phyloP scores from a whole-genome alignment of 768 basidiomycete genomes.

The Suillus lakei region DNA sequence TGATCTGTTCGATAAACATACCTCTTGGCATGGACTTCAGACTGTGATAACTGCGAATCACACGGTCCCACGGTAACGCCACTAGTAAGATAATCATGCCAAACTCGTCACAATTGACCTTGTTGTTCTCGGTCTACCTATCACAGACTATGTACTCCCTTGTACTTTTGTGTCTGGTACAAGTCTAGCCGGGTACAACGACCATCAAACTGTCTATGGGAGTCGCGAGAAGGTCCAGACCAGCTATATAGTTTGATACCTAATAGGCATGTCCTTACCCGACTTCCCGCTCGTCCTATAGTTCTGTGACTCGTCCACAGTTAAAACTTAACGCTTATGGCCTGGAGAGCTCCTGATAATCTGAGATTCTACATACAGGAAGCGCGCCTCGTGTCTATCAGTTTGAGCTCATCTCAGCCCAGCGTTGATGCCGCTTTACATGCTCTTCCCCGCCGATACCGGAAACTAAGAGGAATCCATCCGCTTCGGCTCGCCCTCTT shows the following conservation, averaged over 20 bases:
- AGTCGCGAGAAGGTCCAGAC: not conserved
- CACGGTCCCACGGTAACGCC: not conserved
- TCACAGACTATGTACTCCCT: not conserved
- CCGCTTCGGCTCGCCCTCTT: conserved; percentile 36
- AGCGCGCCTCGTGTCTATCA: conserved; percentile 51
- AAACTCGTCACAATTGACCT: not conserved
- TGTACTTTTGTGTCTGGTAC: not conserved
- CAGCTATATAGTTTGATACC: conserved; percentile 1
- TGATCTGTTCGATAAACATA: not conserved
- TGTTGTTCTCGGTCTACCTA: not conserved
- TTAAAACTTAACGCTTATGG: conserved; percentile 21
- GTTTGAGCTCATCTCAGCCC: conserved; percentile 38
- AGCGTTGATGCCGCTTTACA: conserved; percentile 31
- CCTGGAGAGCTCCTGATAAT: conserved; percentile 43
- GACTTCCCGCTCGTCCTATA: not conserved
- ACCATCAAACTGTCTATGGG: not conserved
- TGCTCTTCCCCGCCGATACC: conserved; percentile 52
- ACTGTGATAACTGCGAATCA: not conserved
- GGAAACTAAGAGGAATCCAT: conserved; percentile 56
- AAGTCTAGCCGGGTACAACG: not conserved
- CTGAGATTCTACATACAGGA: conserved; percentile 52
- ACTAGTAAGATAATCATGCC: not conserved
- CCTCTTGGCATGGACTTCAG: not conserved
- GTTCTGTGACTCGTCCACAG: not conserved
- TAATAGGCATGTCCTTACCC: not conserved